Conservation (phyloP, 1,284 basidiomycete genomes). For the Leccinum ponderosum region DNA sequence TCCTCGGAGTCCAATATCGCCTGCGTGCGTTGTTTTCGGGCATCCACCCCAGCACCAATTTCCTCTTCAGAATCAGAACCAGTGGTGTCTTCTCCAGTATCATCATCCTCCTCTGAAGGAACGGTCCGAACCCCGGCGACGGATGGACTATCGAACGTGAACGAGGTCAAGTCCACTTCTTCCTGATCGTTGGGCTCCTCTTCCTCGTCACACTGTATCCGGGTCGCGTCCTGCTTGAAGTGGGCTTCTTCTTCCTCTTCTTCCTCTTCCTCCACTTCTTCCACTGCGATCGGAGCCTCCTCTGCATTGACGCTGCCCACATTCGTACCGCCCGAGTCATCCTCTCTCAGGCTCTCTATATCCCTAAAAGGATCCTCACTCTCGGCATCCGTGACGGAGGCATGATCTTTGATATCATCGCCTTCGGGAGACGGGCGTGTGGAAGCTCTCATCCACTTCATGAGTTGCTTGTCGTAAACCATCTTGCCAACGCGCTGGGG, state of each 20-base stretch:
- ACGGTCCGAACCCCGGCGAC: constrained; percentile 49
- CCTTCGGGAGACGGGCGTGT: constrained; percentile 36
- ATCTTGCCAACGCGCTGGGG: constrained; percentile 83
- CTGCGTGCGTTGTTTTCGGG: constrained; percentile 18
- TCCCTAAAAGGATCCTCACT: constrained; percentile 87
- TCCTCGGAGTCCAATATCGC: constrained; percentile 47
- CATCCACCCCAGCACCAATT: constrained; percentile 14
- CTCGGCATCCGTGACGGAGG: constrained; percentile 47
- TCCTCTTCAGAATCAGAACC: constrained; percentile 49
- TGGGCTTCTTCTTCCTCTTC: constrained; percentile 38
- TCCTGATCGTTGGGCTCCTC: constrained; percentile 56
- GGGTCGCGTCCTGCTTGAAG: constrained; percentile 43
- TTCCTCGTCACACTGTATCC: constrained; percentile 46
- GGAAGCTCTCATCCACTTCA: constrained; percentile 80
- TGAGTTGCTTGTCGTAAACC: constrained; percentile 78
- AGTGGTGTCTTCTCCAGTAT: constrained; percentile 45
- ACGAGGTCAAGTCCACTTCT: constrained; percentile 65
- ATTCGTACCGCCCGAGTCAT: constrained; percentile 39
- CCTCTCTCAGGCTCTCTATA: constrained; percentile 79
- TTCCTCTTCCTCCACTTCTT: constrained; percentile 28
- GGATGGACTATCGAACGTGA: constrained; percentile 66
- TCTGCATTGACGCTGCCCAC: constrained; percentile 8
- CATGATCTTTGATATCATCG: constrained; percentile 41
- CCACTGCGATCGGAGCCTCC: constrained; percentile 15
- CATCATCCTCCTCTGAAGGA: constrained; percentile 38